Conservation (phyloP, 495 filamentous ascomycete species). For the Aspergillus heteromorphus region DNA sequence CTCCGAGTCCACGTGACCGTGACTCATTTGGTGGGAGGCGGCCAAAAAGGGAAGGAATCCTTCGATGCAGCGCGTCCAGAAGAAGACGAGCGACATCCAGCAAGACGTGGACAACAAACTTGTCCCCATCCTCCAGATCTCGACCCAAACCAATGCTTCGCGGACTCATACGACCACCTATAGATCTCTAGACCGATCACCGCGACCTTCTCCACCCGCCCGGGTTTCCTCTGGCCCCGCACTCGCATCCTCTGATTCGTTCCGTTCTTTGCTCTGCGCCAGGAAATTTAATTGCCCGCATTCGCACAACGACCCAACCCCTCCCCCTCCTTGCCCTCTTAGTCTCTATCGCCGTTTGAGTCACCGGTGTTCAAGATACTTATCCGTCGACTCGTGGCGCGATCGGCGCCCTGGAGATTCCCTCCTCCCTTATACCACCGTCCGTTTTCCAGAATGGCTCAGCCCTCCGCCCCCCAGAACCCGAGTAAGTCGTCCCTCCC, state of each 20-base stretch:
- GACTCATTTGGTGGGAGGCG: background rate
- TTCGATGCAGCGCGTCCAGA: too few relatives aligned
- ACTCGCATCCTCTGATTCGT: slow-evolving; percentile 23
- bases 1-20: background rate
- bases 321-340: slow-evolving; percentile 19
- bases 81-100: too few relatives aligned
- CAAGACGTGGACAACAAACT: too few relatives aligned
- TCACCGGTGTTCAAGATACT: slow-evolving; percentile 42
- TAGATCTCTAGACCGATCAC: too few relatives aligned
- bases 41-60: too few relatives aligned
- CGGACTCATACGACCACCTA: too few relatives aligned
- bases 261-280: slow-evolving; percentile 24
- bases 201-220: slow-evolving; percentile 10
- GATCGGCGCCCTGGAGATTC: slow-evolving; percentile 45
- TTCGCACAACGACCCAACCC: slow-evolving; percentile 24
- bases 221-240: slow-evolving; percentile 16
- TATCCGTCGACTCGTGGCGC: slow-evolving; percentile 45
- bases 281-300: slow-evolving; percentile 29
- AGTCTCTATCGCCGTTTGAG: slow-evolving; percentile 19
- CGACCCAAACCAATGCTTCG: too few relatives aligned
- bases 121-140: too few relatives aligned
- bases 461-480: slow-evolving; percentile 51
- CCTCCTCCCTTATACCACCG: slow-evolving; percentile 39
- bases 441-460: slow-evolving; percentile 54
- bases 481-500: slow-evolving; percentile 37